Base-by-base conservation (phyloP, 108 stramenopile species). In the Nitzschia inconspicua region DNA sequence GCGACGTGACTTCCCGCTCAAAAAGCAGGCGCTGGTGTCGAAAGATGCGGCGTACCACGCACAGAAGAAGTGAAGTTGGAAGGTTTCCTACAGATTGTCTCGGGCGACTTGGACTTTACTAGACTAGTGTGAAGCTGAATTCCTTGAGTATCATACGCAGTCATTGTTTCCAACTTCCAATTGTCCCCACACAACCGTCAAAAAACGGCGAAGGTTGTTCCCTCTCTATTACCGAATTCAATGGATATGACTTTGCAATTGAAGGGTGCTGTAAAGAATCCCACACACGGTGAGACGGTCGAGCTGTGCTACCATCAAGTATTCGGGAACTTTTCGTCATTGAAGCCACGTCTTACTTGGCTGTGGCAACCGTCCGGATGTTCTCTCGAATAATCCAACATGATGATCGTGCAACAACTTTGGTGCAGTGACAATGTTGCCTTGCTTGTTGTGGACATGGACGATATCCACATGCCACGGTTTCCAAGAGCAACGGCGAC, bases 221-320 rank as follows among this genome's bases (percentile, higher is more conserved):
- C 40, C 86, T 91, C 55, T 65, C 63, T 9, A 77, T 93, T 44
- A 89, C 79, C 4, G 91, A 93, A 68, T 66, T 89, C 20, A 49
- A 53, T 16, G 74, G 66, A 2, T 88, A 80, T 55, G 98, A 99
- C 63, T 66, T n/a, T 99, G 16, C 98, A 99, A 68, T 84, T 97
- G 48, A 97, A 98, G 80, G 98, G 98, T 2, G 86, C 82, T 9
- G 98, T 97, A 0, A 86, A 47, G 44, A 98, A 97, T 9, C 97
- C 98, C 29, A 86, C 83, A 58, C 81, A 97, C 18, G 88, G 90
- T 34, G 96, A 6, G 98, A 98, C 73, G 97, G 98, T 22, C 78
- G 96, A 9, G 95, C 95, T 27, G 96, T 98, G 4, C 67, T 99
- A 27, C 76, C 96, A 20, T 91, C 88, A 6, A 86, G 84, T 54